Conservation (phyloP, 768 basidiomycete species). For the Lentinula aciculospora region DNA sequence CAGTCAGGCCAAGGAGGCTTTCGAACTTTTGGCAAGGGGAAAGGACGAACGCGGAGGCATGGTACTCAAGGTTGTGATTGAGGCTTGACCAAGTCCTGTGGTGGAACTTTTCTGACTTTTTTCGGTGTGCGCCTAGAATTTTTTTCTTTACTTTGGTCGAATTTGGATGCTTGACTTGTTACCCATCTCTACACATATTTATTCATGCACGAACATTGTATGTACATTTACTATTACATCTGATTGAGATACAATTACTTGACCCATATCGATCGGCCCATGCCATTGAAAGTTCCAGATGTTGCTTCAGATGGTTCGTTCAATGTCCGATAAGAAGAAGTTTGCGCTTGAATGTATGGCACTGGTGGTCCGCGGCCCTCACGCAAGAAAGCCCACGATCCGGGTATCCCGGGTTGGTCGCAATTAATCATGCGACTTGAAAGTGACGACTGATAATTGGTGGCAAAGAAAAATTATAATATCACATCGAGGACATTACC, state of each 20-base stretch:
- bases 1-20: slow-evolving; percentile 63
- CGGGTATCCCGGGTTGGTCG: background rate
- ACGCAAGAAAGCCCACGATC: background rate
- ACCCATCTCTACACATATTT: too few relatives aligned
- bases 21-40: slow-evolving; percentile 75
- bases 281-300: too few relatives aligned
- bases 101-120: background rate
- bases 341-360: too few relatives aligned
- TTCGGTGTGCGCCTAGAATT: background rate
- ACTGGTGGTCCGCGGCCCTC: background rate
- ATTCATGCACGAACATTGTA: too few relatives aligned
- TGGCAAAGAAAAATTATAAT: background rate
- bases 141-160: background rate
- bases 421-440: background rate
- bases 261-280: too few relatives aligned
- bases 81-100: slow-evolving; percentile 21
- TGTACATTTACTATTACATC: too few relatives aligned
- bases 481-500: background rate
- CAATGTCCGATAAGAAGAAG: background rate
- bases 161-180: background rate
- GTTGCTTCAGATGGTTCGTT: too few relatives aligned
- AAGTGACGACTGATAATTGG: background rate
- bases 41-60: slow-evolving; percentile 73
- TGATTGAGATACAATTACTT: too few relatives aligned
- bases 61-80: slow-evolving; percentile 90